Conservation (phyloP, 2,329 filamentous ascomycete genomes). For the Hymenoscyphus occultus region DNA sequence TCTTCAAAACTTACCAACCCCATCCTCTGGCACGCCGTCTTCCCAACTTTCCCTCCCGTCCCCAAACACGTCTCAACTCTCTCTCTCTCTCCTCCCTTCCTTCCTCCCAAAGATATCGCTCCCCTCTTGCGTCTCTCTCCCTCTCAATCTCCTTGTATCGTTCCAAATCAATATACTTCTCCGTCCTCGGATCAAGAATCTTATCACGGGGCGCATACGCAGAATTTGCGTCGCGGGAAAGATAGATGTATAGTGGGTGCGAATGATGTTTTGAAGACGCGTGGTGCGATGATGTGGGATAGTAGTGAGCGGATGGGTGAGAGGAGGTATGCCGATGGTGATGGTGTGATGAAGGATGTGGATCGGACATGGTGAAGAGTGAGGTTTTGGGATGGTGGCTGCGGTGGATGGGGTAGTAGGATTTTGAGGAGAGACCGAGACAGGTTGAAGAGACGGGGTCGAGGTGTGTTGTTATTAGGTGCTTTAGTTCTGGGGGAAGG, state of each 20-base stretch:
- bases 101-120: constrained; percentile 9
- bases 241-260: constrained; percentile 8
- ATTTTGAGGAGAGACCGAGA: constrained; percentile 11
- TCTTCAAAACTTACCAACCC: constrained; percentile 4
- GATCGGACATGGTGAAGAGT: constrained; percentile 7
- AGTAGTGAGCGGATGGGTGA: background rate
- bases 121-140: constrained; percentile 3
- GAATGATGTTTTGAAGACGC: background rate
- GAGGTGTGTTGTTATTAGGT: constrained; percentile 5
- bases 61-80: constrained; percentile 12
- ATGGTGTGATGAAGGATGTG: background rate
- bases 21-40: constrained; percentile 9
- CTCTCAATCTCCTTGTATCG: constrained; percentile 6
- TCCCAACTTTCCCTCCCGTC: constrained; percentile 11
- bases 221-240: constrained; percentile 1
- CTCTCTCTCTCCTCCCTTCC: constrained; percentile 11
- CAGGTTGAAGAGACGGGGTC: constrained; percentile 13
- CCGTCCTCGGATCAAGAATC: constrained; percentile 7
- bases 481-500: constrained; percentile 11
- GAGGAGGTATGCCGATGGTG: background rate
- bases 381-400: constrained; percentile 7
- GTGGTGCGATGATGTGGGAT: background rate
- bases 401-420: constrained; percentile 14
- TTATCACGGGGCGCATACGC: constrained; percentile 6
- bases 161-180: constrained; percentile 7